phyloP scores from a whole-genome alignment of 495 filamentous ascomycete genomes.

The Xylaria flabelliformis region DNA sequence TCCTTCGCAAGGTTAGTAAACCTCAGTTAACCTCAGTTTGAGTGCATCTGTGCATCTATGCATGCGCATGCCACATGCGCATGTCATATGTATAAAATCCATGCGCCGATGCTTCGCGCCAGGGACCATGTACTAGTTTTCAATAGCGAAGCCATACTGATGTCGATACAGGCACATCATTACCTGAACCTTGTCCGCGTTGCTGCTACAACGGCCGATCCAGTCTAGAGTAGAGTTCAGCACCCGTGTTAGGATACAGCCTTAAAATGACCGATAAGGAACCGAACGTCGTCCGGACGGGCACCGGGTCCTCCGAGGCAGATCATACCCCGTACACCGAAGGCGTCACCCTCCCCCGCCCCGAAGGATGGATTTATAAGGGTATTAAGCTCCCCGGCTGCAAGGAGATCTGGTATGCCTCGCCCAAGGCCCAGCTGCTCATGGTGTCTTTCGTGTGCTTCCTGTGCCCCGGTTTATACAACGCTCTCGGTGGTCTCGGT shows the following conservation, averaged over 20 bases:
- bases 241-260: not conserved
- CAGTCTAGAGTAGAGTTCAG: not conserved
- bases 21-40: not conserved
- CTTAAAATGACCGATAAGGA: constrained; percentile 27
- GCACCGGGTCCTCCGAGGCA: not conserved
- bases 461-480: constrained; percentile 87
- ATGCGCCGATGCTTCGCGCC: not conserved
- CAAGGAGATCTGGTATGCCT: constrained; percentile 73
- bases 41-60: not conserved
- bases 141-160: not conserved
- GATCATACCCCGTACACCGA: constrained; percentile 14
- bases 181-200: not conserved
- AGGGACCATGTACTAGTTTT: not conserved
- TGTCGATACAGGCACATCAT: not conserved
- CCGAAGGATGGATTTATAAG: constrained; percentile 73
- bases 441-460: constrained; percentile 88
- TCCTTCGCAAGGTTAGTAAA: constrained; percentile 24
- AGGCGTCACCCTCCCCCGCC: constrained; percentile 36
- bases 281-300: constrained; percentile 7
- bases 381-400: constrained; percentile 54
- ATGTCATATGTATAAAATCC: too few species aligned
- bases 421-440: constrained; percentile 73
- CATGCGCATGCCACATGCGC: not conserved
- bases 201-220: not conserved
- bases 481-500: constrained; percentile 77